Evolutionary conservation across 192 early-diverging fungal species (phyloP).

Genomic region (Backusella mclennaniae): DNA sequence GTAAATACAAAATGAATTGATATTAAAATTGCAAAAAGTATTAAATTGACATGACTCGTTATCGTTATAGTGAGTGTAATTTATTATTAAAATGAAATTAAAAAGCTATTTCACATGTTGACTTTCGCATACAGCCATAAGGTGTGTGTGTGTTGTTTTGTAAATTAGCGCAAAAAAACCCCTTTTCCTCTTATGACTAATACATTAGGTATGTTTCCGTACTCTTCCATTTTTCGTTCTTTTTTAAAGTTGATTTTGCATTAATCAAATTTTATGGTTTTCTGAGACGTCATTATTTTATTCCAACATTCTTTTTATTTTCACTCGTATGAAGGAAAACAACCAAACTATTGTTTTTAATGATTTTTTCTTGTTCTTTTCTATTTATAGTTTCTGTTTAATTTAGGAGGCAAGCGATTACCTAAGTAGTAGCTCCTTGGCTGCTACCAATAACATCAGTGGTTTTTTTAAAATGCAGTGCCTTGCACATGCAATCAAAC

Average conservation of each 20-base stretch:
- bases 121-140: background rate
- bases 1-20: background rate
- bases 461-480: background rate
- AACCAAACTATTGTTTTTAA: no score
- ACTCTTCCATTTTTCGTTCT: background rate
- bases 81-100: background rate
- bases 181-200: background rate
- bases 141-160: background rate
- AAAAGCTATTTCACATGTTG: background rate
- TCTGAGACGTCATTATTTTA: background rate
- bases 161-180: background rate
- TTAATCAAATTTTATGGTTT: background rate
- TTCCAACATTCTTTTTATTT: background rate
- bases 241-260: background rate
- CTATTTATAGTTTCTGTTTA: background rate
- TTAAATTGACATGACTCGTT: background rate
- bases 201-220: background rate
- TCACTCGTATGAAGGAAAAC: background rate
- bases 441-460: background rate
- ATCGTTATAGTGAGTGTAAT: background rate
- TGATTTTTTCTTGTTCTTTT: background rate
- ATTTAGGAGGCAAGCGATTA: background rate
- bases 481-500: background rate
- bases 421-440: background rate
- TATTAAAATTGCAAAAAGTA: background rate